Evolutionary conservation across 352 stramenopile species (phyloP).

Genomic region (Pythium oligandrum): DNA sequence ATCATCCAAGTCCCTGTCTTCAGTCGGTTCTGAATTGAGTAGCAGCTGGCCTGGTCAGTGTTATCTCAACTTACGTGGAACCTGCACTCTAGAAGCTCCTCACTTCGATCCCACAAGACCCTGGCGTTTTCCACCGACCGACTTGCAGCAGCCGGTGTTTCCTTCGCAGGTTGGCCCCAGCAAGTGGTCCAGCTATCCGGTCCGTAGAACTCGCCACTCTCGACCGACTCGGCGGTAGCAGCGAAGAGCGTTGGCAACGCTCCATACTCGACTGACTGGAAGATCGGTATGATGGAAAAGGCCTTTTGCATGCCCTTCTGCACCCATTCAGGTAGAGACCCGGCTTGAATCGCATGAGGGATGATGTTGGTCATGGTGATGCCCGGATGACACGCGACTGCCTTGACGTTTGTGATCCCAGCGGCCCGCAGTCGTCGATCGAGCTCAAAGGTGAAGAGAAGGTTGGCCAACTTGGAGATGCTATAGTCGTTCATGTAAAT

Average conservation of each 20-base stretch:
- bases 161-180: slow-evolving; percentile 29
- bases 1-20: no score
- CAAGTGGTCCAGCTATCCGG: slow-evolving; percentile 21
- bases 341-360: slow-evolving; percentile 11
- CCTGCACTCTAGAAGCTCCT: slow-evolving; percentile 4
- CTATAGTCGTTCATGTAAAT: slow-evolving; percentile 26
- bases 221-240: slow-evolving; percentile 20
- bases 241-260: slow-evolving; percentile 38
- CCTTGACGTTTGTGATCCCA: slow-evolving; percentile 18
- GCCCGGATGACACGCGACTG: slow-evolving; percentile 29
- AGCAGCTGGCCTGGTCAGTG: no score
- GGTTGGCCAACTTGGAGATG: slow-evolving; percentile 47
- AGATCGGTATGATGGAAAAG: slow-evolving; percentile 27
- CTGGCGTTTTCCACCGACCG: slow-evolving; percentile 21
- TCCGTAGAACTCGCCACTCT: slow-evolving; percentile 29
- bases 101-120: slow-evolving; percentile 38
- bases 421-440: slow-evolving; percentile 22
- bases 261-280: slow-evolving; percentile 37
- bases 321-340: no score
- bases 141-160: slow-evolving; percentile 22
- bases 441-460: slow-evolving; percentile 47
- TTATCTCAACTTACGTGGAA: no score
- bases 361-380: slow-evolving; percentile 33
- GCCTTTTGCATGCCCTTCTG: slow-evolving; percentile 15
- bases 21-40: no score